A percentile compares a stretch with the other conserved stretches of the same genome.
Conservation (phyloP, 306 rosid genomes). For the Glycine soja region DNA sequence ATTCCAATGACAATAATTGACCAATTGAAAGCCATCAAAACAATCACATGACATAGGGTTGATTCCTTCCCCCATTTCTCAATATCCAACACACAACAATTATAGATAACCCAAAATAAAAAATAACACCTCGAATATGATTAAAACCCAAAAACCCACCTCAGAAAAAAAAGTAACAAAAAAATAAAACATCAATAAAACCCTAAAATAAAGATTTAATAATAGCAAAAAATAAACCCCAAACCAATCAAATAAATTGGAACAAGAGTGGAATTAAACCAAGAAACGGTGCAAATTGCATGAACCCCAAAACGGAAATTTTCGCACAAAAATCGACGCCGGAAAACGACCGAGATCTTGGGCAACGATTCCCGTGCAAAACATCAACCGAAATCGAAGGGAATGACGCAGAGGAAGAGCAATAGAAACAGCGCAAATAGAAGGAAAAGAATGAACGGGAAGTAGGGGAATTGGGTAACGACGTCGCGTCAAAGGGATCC, state of each 20-base stretch:
- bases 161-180: neutral
- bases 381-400: constrained; percentile 41
- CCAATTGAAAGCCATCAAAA: constrained; percentile 13
- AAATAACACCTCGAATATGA: neutral
- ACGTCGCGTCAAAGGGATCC: constrained; percentile 59
- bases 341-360: constrained; percentile 55
- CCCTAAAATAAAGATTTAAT: constrained; percentile 49
- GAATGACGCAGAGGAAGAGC: constrained; percentile 36
- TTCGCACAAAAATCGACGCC: constrained; percentile 29
- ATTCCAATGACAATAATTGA: neutral
- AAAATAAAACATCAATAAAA: constrained; percentile 54
- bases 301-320: constrained; percentile 40
- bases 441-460: neutral
- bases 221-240: constrained; percentile 34
- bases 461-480: constrained; percentile 9
- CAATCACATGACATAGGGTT: neutral
- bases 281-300: constrained; percentile 49
- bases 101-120: neutral
- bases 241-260: constrained; percentile 46
- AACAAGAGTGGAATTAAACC: neutral
- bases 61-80: neutral
- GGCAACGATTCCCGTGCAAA: constrained; percentile 45
- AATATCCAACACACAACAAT: constrained; percentile 1
- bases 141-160: constrained; percentile 56
- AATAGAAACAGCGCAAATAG: neutral